Base-by-base conservation (phyloP, 306 rosid genomes). In the Glycine tomentella region DNA sequence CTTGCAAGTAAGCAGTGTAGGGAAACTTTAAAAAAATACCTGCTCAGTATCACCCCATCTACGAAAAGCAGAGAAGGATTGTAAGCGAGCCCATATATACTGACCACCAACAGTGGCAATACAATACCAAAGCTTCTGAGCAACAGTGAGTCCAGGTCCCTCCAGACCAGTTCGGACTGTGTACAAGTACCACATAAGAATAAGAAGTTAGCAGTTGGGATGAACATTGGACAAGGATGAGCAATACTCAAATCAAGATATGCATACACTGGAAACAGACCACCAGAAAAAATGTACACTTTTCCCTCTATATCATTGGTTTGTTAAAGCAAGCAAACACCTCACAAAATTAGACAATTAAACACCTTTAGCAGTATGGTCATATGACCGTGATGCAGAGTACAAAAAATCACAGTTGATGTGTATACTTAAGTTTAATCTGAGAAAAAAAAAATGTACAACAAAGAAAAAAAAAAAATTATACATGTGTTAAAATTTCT, bases 1-100 rank as follows among this genome's bases (percentile, higher is more conserved):
- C 48, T 67, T 49, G 46, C 64, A 71, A 46, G 64, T 42, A 20
- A 67, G 57, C 17, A 64, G 67, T 61, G 61, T 70, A 38, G 56
- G 72, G 44, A 44, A 42, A 42, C 17, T 52, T 65, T 74, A 63
- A 52, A n/a, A n/a, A 75, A 72, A 6, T 89, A 96, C 99, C 99
- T 93, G 99, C 87, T 92, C 98, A 79, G 99, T 92, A 84, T 96
- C 97, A 40, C 98, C 98, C 98, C 99, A 96, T 86, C 97, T 86
- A 53, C 99, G 99, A 80, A 96, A 96, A 69, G 99, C 99, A 85
- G 99, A 96, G 83, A 96, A 96, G 6, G 99, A 89, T 66, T 93
- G 98, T 69, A 96, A 72, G 56, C 98, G 97, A 72, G 97, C 90
- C 99, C 99, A 96, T 48, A 96, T 74, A 86, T 96, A 96, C 46